phyloP scores from a whole-genome alignment of 1,284 basidiomycete species.

The Moesziomyces sp. region DNA sequence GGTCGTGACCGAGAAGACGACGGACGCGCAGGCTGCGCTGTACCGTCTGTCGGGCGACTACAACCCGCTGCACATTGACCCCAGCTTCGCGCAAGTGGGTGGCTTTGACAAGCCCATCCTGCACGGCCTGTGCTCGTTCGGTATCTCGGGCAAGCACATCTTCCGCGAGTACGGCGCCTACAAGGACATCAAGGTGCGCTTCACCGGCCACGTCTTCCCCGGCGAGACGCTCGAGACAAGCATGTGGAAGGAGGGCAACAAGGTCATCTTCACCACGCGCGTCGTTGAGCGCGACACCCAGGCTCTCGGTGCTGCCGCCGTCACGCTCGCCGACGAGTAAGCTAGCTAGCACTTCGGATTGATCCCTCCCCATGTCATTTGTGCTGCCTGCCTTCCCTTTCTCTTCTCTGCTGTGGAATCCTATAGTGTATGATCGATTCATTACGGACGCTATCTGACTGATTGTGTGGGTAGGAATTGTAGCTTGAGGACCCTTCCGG shows the following conservation, averaged over 20 bases:
- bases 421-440: too few species aligned
- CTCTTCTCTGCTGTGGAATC: too few species aligned
- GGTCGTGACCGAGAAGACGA: constrained; percentile 63
- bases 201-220: constrained; percentile 90
- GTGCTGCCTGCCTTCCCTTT: too few species aligned
- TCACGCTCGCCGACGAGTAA: constrained; percentile 72
- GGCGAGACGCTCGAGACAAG: constrained; percentile 79
- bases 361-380: not conserved
- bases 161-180: constrained; percentile 85
- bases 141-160: constrained; percentile 93
- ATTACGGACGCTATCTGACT: too few species aligned
- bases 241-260: constrained; percentile 97
- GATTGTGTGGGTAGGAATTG: too few species aligned
- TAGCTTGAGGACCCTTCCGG: too few species aligned
- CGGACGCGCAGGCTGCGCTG: constrained; percentile 76
- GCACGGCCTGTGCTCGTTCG: constrained; percentile 87
- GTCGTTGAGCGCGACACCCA: constrained; percentile 80
- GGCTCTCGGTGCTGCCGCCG: constrained; percentile 80
- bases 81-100: constrained; percentile 90
- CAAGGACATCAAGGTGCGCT: constrained; percentile 95
- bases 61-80: constrained; percentile 93
- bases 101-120: constrained; percentile 87
- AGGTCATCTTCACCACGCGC: constrained; percentile 87
- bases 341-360: not conserved
- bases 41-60: constrained; percentile 71